Evolutionary conservation across 208 protist species (phyloP).

Genomic region (Wallacemonas sp.): DNA sequence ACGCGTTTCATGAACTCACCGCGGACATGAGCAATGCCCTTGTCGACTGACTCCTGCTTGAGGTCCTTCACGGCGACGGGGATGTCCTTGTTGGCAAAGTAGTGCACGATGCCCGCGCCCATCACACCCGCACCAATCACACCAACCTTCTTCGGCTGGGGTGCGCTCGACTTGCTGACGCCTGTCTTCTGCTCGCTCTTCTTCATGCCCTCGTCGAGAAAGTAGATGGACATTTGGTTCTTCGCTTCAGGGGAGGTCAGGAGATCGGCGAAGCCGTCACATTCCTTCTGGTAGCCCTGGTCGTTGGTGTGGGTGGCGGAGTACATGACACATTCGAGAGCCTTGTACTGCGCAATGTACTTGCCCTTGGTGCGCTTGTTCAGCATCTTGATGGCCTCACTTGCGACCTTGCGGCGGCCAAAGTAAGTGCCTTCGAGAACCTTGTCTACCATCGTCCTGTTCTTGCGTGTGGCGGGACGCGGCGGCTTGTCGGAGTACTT

Average conservation of each 20-base stretch:
- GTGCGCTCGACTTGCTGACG: conserved; percentile 61
- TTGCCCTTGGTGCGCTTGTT: conserved; percentile 92
- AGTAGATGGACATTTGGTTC: conserved; percentile 91
- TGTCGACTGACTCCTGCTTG: conserved; percentile 66
- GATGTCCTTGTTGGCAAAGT: conserved; percentile 75
- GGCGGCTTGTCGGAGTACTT: conserved; percentile 56
- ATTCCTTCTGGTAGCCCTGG: conserved; percentile 66
- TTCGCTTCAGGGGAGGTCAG: conserved; percentile 81
- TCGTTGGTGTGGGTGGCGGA: conserved; percentile 57
- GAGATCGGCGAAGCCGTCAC: conserved; percentile 77
- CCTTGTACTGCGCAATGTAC: conserved; percentile 94
- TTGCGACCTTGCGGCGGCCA: conserved; percentile 54
- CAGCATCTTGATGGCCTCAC: conserved; percentile 59
- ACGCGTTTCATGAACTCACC: conserved; percentile 61
- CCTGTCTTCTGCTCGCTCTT: conserved; percentile 85
- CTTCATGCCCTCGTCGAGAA: conserved; percentile 87
- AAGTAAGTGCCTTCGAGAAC: conserved; percentile 60
- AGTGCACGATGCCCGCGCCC: conserved; percentile 86
- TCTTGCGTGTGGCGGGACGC: conserved; percentile 46
- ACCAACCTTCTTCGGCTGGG: conserved; percentile 41
- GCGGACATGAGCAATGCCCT: conserved; percentile 61
- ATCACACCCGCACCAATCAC: conserved; percentile 88
- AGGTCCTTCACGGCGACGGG: conserved; percentile 75
- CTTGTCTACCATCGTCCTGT: conserved; percentile 41
- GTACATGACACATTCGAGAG: conserved; percentile 87